Evolutionary conservation across 163 green algal species (phyloP).

Genomic region (Chlamydomonas reinhardtii): DNA sequence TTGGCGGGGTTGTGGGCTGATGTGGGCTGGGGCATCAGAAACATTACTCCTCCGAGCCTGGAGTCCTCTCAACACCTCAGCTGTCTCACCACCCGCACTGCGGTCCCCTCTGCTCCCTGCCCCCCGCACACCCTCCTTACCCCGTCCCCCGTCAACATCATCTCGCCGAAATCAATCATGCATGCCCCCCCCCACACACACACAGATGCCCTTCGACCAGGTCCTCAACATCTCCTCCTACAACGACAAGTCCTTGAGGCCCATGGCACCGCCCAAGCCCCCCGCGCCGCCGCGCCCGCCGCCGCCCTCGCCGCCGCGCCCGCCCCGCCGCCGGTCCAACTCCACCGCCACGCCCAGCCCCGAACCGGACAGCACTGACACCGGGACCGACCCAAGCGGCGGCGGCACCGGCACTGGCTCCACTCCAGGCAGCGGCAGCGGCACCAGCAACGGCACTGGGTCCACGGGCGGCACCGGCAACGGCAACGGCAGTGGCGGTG

Average conservation of each 20-base stretch:
- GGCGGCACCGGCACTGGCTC: background rate
- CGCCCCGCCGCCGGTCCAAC: background rate
- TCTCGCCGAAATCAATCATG: background rate
- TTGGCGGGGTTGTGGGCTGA: too few relatives aligned
- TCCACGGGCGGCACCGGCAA: background rate
- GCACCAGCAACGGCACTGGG: too few relatives aligned
- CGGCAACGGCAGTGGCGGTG: background rate
- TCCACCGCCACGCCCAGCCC: background rate
- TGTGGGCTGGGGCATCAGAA: too few relatives aligned
- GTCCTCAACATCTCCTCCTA: conserved; percentile 31
- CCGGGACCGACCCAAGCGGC: background rate
- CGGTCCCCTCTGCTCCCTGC: too few relatives aligned
- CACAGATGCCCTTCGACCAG: background rate
- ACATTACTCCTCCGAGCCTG: too few relatives aligned
- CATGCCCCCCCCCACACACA: too few relatives aligned
- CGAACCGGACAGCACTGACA: background rate
- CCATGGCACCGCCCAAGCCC: background rate
- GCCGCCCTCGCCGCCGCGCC: conserved; percentile 12
- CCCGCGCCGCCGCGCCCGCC: conserved; percentile 10
- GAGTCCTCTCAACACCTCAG: too few relatives aligned
- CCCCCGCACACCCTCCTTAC: too few relatives aligned
- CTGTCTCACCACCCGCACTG: too few relatives aligned
- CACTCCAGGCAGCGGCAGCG: too few relatives aligned
- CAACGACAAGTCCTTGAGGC: background rate
- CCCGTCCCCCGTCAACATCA: background rate